phyloP scores from a whole-genome alignment of 257 asterid genomes.

The Linderniella brevidens region DNA sequence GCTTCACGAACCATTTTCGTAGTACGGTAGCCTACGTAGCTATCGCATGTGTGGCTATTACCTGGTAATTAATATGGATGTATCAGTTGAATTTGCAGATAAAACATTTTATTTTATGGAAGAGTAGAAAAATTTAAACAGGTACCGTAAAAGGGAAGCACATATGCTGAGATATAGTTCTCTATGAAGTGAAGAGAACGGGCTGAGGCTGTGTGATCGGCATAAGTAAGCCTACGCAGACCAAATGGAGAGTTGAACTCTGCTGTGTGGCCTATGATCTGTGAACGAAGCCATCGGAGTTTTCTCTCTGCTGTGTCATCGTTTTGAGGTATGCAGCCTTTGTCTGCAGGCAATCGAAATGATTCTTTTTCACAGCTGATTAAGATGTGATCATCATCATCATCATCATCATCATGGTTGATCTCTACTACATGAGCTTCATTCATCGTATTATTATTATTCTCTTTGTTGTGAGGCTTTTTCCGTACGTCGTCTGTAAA shows the following conservation, averaged over 20 bases:
- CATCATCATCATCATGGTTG: neutral
- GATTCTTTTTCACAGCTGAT: neutral
- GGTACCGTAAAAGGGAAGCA: conserved; percentile 58
- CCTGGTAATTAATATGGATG: conserved; percentile 15
- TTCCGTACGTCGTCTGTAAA: too few species aligned
- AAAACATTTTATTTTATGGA: neutral
- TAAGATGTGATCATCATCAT: conserved; percentile 3
- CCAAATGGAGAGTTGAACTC: conserved; percentile 50
- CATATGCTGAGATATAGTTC: conserved; percentile 20
- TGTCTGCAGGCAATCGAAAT: conserved; percentile 9
- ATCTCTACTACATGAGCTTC: neutral
- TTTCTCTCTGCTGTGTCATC: conserved; percentile 16
- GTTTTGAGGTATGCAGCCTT: conserved; percentile 5
- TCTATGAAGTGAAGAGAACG: conserved; percentile 44
- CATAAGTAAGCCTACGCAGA: conserved; percentile 45
- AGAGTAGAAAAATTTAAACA: neutral
- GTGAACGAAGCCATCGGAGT: conserved; percentile 47
- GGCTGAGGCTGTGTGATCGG: conserved; percentile 75
- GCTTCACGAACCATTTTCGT: conserved; percentile 41
- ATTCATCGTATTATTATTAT: too few species aligned
- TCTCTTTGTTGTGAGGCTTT: too few species aligned
- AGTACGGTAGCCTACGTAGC: conserved; percentile 33
- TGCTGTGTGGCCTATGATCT: conserved; percentile 29
- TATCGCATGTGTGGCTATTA: conserved; percentile 56
- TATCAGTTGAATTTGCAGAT: neutral